Conservation (phyloP, 345 rosid species). For the Aquilaria sinensis region DNA sequence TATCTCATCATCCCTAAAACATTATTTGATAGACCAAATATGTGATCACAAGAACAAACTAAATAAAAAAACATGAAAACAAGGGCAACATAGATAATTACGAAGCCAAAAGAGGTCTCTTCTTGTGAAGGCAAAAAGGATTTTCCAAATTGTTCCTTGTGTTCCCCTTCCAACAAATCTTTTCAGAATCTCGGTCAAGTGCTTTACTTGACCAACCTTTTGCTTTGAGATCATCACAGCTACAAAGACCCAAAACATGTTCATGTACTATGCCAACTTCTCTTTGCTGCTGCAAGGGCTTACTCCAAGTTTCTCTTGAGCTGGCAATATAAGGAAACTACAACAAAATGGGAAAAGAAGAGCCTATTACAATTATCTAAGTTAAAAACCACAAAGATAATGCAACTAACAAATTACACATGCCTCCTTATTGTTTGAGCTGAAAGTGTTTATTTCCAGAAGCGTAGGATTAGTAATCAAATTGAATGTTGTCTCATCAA, state of each 20-base stretch:
- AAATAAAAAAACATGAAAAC: background rate
- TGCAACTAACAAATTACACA: slow-evolving; percentile 19
- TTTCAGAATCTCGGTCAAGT: slow-evolving; percentile 35
- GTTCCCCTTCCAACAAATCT: slow-evolving; percentile 65
- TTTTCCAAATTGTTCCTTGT: slow-evolving; percentile 16
- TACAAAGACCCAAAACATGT: slow-evolving; percentile 48
- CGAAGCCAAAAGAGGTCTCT: slow-evolving; percentile 41
- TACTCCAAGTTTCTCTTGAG: slow-evolving; percentile 11
- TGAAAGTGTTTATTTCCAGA: slow-evolving; percentile 62
- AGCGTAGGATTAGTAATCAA: slow-evolving; percentile 67
- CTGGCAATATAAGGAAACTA: slow-evolving; percentile 55
- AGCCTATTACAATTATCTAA: slow-evolving; percentile 1
- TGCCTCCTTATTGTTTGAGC: slow-evolving; percentile 78
- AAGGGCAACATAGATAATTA: slow-evolving; percentile 20
- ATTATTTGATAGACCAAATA: slow-evolving; percentile 3
- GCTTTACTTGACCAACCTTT: slow-evolving; percentile 52
- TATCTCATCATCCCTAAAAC: slow-evolving; percentile 46
- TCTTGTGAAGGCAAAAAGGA: slow-evolving; percentile 64
- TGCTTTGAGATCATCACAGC: slow-evolving; percentile 62
- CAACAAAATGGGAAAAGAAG: slow-evolving; percentile 7
- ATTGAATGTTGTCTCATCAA: slow-evolving; percentile 52
- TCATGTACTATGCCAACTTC: slow-evolving; percentile 18
- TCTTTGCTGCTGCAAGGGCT: slow-evolving; percentile 8
- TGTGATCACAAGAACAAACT: slow-evolving; percentile 1
- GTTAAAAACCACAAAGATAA: slow-evolving; percentile 7